Evolutionary conservation across 163 green algal species (phyloP), one percentile per base, ranked within the genome.

Genomic region (Chlorella variabilis): DNA sequence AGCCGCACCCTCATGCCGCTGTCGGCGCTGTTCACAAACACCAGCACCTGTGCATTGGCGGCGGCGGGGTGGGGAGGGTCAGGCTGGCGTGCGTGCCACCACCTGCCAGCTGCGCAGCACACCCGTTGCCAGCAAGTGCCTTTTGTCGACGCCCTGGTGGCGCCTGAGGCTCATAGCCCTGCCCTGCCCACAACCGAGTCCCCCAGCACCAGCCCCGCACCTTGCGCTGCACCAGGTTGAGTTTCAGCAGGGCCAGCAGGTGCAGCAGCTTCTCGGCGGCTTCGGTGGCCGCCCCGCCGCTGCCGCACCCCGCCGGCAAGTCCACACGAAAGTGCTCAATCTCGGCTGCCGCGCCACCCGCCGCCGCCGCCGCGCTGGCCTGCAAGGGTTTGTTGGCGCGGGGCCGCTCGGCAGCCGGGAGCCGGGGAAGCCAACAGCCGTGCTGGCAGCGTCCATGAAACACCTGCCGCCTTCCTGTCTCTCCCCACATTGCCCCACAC

Each of bases 1-100:
- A 99, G 89, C 34, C 91, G 88, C 75, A 98, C 76, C 20, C 89
- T 78, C 83, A 92, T 92, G n/a, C 75, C 94, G 23, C 84, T 70
- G 39, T 98, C 93, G 13, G 96, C 90, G 59, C 73, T 92, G 89
- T 97, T 97, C 34, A 98, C 93, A 84, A 99, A 99, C 20, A 99
- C 84, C 25, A 99, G 88, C 73, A 94, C 89, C 89, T 91, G 86
- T n/a, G 71, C 21, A 7, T 83, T 81, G 58, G 51, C 0, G 27
- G 34, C n/a, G n/a, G n/a, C n/a, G n/a, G 34, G 51, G 36, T 23
- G 33, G 5, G 41, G 42, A n/a, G n/a, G n/a, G n/a, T n/a, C n/a
- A n/a, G n/a, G n/a, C n/a, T n/a, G n/a, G n/a, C n/a, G n/a, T n/a
- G n/a, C n/a, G n/a, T n/a, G n/a, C n/a, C n/a, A n/a, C n/a, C n/a